Evolutionary conservation across 139 green algal species (phyloP).

Genomic region (Chlamydomonas incerta): DNA sequence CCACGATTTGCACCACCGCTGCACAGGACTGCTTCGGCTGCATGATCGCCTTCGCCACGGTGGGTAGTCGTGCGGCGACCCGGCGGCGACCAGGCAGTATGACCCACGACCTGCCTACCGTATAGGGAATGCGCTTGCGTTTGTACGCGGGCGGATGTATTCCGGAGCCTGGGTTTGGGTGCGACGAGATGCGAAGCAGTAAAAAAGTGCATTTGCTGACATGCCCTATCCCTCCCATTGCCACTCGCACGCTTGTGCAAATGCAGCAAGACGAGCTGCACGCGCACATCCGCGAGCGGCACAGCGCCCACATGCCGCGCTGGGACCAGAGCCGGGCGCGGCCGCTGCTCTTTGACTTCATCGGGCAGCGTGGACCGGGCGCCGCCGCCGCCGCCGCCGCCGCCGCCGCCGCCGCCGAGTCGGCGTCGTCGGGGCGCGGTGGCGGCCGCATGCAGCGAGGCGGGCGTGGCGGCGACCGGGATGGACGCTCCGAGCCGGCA

Average conservation of each 20-base stretch:
- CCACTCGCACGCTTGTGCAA: no score
- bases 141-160: no score
- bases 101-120: no score
- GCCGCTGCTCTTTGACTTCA: slow-evolving; percentile 62
- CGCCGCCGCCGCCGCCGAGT: background rate
- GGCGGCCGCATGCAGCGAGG: background rate
- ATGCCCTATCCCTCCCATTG: no score
- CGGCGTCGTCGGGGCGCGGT: background rate
- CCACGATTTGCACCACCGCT: no score
- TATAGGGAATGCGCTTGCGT: no score
- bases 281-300: slow-evolving; percentile 36
- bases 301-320: slow-evolving; percentile 65
- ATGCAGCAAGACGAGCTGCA: slow-evolving; percentile 70
- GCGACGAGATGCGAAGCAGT: no score
- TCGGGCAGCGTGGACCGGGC: background rate
- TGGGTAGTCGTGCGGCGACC: no score
- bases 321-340: slow-evolving; percentile 65
- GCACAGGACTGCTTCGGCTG: slow-evolving; percentile 63
- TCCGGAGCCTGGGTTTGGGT: no score
- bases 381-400: background rate
- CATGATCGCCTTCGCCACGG: slow-evolving; percentile 74
- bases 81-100: no score
- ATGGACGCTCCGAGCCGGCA: background rate
- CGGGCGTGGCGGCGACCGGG: background rate
- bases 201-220: no score